These are phyloP conservation scores for Avena insularis DNA, from an alignment of 176 grass and related monocot genomes.

Conservation along the genomic window DNA sequence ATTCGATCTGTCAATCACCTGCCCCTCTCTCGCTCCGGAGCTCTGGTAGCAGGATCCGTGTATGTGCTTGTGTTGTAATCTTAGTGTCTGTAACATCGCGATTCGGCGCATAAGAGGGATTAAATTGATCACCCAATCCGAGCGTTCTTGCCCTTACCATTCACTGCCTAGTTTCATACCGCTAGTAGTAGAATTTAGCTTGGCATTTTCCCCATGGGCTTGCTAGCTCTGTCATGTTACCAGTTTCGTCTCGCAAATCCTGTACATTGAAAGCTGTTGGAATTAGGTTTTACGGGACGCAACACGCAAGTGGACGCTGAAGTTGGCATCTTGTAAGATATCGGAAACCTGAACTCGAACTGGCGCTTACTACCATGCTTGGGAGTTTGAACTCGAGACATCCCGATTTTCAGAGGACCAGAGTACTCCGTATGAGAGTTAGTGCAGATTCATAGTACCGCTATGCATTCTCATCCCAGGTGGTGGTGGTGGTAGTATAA, in stretches of 20 bases:
- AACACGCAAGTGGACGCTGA: conserved; percentile 47
- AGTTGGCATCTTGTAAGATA: conserved; percentile 41
- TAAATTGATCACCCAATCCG: conserved; percentile 54
- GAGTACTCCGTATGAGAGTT: not conserved
- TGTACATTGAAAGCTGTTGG: conserved; percentile 31
- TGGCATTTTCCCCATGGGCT: conserved; percentile 17
- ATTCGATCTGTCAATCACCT: conserved; percentile 44
- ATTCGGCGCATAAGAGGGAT: conserved; percentile 65
- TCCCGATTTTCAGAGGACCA: conserved; percentile 16
- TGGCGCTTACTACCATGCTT: not conserved
- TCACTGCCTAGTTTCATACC: conserved; percentile 12
- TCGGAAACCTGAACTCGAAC: not conserved
- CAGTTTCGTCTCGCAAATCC: conserved; percentile 33
- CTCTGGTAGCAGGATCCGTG: conserved; percentile 39
- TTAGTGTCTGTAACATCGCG: conserved; percentile 53
- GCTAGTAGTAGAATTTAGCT: conserved; percentile 12
- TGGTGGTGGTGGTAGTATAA: not conserved
- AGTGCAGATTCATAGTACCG: not conserved
- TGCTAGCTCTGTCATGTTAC: conserved; percentile 27
- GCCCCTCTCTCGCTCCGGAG: conserved; percentile 22
- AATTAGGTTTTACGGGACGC: conserved; percentile 23
- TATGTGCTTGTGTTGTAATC: conserved; percentile 55
- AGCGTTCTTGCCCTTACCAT: not conserved
- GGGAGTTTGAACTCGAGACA: not conserved
- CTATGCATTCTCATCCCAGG: not conserved